Evolutionary conservation across 116 monocot species (phyloP).

Genomic region (Iris pallida): DNA sequence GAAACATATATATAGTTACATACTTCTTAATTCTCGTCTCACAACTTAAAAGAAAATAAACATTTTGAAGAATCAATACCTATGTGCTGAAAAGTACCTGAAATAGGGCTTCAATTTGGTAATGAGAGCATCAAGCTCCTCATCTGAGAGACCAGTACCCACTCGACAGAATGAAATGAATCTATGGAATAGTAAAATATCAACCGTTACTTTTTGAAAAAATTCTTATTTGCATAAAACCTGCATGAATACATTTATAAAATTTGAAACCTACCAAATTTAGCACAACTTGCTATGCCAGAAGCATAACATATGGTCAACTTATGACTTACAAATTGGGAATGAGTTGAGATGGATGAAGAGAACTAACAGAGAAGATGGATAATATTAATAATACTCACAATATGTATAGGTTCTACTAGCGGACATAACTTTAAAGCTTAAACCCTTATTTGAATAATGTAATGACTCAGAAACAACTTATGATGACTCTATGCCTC

Average conservation of each 20-base stretch:
- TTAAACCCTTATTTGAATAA: too few relatives aligned
- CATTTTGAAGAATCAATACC: neutral
- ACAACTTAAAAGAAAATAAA: neutral
- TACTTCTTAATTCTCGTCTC: too few relatives aligned
- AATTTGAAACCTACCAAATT: neutral
- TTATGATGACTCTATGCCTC: too few relatives aligned
- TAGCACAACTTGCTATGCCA: neutral
- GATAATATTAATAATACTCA: too few relatives aligned
- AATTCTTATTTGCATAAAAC: neutral
- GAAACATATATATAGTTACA: too few relatives aligned
- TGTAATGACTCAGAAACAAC: too few relatives aligned
- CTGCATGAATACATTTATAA: neutral
- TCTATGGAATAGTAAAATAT: slow-evolving; percentile 30
- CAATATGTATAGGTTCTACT: too few relatives aligned
- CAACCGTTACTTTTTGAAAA: neutral
- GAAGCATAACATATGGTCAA: neutral
- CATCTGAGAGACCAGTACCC: slow-evolving; percentile 89
- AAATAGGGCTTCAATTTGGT: slow-evolving; percentile 86
- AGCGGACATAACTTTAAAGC: too few relatives aligned
- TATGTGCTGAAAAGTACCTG: slow-evolving; percentile 34
- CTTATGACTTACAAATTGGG: neutral
- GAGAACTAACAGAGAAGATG: neutral
- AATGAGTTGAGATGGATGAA: neutral
- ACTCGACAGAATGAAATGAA: slow-evolving; percentile 98
- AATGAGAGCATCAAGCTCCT: slow-evolving; percentile 82